Conservation (phyloP, 2,329 filamentous ascomycete species). For the Stagonosporopsis chrysanthemi region DNA sequence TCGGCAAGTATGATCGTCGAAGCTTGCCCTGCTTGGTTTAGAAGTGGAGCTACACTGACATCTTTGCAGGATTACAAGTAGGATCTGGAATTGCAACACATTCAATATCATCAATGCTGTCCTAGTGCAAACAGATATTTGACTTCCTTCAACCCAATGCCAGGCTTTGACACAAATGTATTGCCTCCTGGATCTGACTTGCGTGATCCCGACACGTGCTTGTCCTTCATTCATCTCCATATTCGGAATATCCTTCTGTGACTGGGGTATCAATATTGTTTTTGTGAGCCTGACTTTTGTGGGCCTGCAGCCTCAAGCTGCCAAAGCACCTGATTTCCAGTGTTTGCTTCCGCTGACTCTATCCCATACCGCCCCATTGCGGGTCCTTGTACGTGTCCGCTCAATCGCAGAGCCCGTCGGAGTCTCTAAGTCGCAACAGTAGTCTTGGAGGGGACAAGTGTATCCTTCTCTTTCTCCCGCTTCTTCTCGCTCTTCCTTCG, state of each 20-base stretch:
- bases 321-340: conserved; percentile 5
- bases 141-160: too few species aligned
- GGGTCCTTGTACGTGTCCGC: not conserved
- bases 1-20: conserved; percentile 3
- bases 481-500: conserved; percentile 56
- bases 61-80: not conserved
- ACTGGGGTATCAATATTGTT: conserved; percentile 11
- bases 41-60: not conserved
- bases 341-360: not conserved
- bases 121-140: too few species aligned
- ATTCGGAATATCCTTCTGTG: not conserved
- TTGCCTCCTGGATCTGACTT: too few species aligned
- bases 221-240: not conserved
- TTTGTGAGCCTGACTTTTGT: not conserved
- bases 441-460: conserved; percentile 19
- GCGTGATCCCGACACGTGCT: not conserved
- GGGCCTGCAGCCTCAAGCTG: conserved; percentile 8
- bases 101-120: not conserved
- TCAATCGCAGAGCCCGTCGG: not conserved
- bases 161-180: too few species aligned
- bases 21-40: not conserved
- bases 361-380: not conserved
- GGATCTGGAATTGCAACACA: not conserved
- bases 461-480: conserved; percentile 41
- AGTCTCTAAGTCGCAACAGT: conserved; percentile 17